A percentile compares a stretch with the other conserved stretches of the same genome.
Evolutionary conservation across 345 rosid species (phyloP).

Genomic region (Sonneratia caseolaris): DNA sequence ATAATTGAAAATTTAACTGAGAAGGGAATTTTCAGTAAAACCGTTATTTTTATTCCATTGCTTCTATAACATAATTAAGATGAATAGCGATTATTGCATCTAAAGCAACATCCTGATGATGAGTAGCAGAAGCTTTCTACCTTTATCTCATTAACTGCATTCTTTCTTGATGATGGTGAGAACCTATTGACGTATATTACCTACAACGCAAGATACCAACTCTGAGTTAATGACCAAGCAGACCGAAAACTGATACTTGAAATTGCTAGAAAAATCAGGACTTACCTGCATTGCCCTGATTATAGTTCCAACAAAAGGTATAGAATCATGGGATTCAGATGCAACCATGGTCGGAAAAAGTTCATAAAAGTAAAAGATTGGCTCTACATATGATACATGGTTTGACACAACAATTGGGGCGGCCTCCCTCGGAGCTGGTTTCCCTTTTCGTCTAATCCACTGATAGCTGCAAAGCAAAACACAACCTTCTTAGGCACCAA

Average conservation of each 20-base stretch:
- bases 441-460: conserved; percentile 89
- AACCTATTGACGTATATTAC: conserved; percentile 92
- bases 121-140: conserved; percentile 24
- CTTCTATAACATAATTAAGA: background rate
- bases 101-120: background rate
- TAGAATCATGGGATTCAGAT: conserved; percentile 78
- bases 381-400: conserved; percentile 84
- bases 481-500: background rate
- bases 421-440: conserved; percentile 71
- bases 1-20: background rate
- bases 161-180: conserved; percentile 75
- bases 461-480: conserved; percentile 53
- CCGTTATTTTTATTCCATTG: background rate
- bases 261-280: conserved; percentile 3
- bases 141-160: conserved; percentile 86
- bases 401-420: conserved; percentile 94
- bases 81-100: background rate
- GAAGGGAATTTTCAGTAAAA: background rate
- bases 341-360: conserved; percentile 93
- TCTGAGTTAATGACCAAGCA: background rate
- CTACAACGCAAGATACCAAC: conserved; percentile 20
- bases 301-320: conserved; percentile 92
- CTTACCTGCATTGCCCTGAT: conserved; percentile 97
- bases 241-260: background rate
- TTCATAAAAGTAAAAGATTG: conserved; percentile 89